phyloP scores from a whole-genome alignment of 2,329 filamentous ascomycete species.

The Tolypocladium endophyticum region DNA sequence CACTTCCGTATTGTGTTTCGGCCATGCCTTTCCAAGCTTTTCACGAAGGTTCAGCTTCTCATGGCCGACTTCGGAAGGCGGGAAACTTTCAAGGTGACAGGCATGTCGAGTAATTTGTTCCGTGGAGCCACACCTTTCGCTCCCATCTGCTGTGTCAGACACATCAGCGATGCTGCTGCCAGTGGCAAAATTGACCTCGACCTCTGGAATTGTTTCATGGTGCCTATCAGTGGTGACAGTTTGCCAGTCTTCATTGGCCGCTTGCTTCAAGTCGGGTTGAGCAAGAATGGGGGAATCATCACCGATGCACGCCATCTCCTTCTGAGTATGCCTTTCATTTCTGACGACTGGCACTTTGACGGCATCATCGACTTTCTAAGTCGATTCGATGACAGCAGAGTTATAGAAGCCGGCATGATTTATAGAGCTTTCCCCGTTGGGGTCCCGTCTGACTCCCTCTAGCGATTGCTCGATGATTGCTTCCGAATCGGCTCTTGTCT shows the following conservation, averaged over 20 bases:
- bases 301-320: background rate
- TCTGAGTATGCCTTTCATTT: constrained; percentile 1
- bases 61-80: background rate
- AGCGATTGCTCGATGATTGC: background rate
- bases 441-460: background rate
- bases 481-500: constrained; percentile 9
- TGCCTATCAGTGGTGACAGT: constrained; percentile 22
- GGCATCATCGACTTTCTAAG: constrained; percentile 29
- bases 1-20: background rate
- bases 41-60: background rate
- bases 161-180: constrained; percentile 36
- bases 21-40: background rate
- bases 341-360: constrained; percentile 23
- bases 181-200: constrained; percentile 13
- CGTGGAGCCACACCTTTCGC: background rate
- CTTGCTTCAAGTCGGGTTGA: constrained; percentile 7
- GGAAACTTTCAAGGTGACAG: background rate
- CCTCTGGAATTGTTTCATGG: constrained; percentile 9
- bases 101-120: background rate
- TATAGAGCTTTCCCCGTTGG: background rate
- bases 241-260: constrained; percentile 23
- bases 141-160: constrained; percentile 22
- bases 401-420: constrained; percentile 23
- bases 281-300: constrained; percentile 1
- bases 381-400: constrained; percentile 22